Evolutionary conservation across 495 filamentous ascomycete genomes (phyloP).

Genomic region (Aspergillus bertholletiae): DNA sequence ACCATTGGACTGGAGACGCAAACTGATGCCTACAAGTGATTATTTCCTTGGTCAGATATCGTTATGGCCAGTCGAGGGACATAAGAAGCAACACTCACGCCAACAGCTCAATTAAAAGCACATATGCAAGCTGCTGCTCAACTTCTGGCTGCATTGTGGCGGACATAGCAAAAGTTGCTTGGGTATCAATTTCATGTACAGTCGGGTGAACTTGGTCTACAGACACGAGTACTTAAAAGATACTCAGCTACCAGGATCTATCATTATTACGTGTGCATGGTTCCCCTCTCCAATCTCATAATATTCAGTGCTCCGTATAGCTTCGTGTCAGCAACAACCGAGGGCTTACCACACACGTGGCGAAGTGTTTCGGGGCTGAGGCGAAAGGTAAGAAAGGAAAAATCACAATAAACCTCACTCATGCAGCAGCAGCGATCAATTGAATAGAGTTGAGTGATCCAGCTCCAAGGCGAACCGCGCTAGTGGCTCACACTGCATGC

Average conservation of each 20-base stretch:
- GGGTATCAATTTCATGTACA: background rate
- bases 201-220: background rate
- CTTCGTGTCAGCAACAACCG: background rate
- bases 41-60: background rate
- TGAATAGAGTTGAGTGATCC: background rate
- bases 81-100: constrained; percentile 47
- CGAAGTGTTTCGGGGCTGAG: background rate
- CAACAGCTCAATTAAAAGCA: constrained; percentile 90
- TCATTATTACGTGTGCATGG: background rate
- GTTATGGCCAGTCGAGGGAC: background rate
- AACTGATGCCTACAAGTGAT: constrained; percentile 61
- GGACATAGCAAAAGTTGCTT: background rate
- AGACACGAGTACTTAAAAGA: background rate
- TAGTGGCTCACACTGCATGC: background rate
- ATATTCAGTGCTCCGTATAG: background rate
- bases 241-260: background rate
- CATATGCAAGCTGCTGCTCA: constrained; percentile 93
- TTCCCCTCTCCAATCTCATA: background rate
- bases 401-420: background rate
- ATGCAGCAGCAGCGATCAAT: background rate
- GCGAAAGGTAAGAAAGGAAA: background rate
- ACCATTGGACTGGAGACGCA: constrained; percentile 90
- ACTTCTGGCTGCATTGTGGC: background rate
- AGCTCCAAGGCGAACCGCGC: background rate
- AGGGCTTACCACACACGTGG: background rate